Base-by-base conservation (phyloP, 139 green algal species). In the Chlamydomonas eustigma region DNA sequence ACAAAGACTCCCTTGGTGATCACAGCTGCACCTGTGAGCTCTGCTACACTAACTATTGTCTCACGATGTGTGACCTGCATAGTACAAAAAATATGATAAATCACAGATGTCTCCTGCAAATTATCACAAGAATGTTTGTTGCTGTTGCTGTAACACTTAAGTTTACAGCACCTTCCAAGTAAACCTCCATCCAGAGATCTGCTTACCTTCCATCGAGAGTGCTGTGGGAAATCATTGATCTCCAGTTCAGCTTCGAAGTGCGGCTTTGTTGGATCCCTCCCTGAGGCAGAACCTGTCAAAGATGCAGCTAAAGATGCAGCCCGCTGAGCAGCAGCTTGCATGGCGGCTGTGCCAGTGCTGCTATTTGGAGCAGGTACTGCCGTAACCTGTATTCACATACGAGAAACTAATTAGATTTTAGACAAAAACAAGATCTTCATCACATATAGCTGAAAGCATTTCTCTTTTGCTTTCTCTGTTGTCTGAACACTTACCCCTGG, bases 161-260 rank as follows among this genome's bases (percentile, higher is more conserved):
- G n/a, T n/a, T n/a, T n/a, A 37, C 63, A 18, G 8, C 22, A 28
- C 22, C n/a, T n/a, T 70, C 63, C 50, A 63, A 63, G 24, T 63
- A 63, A 18, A 63, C 22, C 50, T 30, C 50, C 50, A 63, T 24
- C 18, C 50, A 25, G n/a, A 24, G 24, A 71, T n/a, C n/a, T n/a
- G n/a, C 83, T 0, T 74, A 92, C 89, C 86, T 93, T 95, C 89
- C 90, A 97, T 51, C 93, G 87, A 12, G 93, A 93, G 51, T 97
- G 88, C 91, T 99, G 95, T 36, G 94, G 93, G 87, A 99, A 99
- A 87, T 99, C 95, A 76, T 99, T 99, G 86, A 99, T 98, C 79
- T 98, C 94, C 50, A 99, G 78, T 83, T 99, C 95, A 6, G 88
- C 81, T 78, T 97, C 89, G 82, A 91, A 98, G 77, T 94, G 89